Evolutionary conservation across 2,329 filamentous ascomycete species (phyloP), one percentile per base, ranked within the genome.

Genomic region (Grosmannia huntii): DNA sequence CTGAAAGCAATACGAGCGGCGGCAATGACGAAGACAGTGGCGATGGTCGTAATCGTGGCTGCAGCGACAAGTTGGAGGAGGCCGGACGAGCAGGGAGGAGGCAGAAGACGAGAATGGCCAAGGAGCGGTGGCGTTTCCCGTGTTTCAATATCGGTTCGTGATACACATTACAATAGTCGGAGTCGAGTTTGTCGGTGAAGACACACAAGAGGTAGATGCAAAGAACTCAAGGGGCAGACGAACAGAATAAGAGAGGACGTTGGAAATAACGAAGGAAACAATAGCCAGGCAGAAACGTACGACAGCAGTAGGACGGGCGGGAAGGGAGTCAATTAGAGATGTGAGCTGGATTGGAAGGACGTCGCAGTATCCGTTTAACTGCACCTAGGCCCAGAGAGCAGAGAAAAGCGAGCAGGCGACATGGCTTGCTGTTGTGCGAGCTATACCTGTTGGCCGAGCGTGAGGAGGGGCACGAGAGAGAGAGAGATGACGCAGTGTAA

Each of bases 401-500:
- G 23, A 50, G 5, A 12, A 14, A 25, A 25, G 14, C 7, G 25
- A 10, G 25, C 12, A 7, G 48, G 28, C 28, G 21, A 12, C 38
- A 31, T 55, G 38, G 53, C 38, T 38, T 38, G 33, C 14, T 28
- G 36, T 25, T 36, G 52, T 54, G 52, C 52, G 36, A 54, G 52
- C 50, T 52, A 21, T 31, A 9, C 50, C 19, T 31, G 9, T 27
- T 27, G 25, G 19, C 31, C 12, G 28, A 27, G 50, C 50, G 1
- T 21, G 50, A 31, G n/a, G 50, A 23, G 21, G 36, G 49, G 44
- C 27, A 19, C 23, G 9, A 46, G 14, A 19, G 36, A 27, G 27
- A 33, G 33, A 56, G 27, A 33, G 12, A n/a, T 23, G 21, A 44
- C 28, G 53, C 31, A 55, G 57, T 56, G 38, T 49, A 55, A 59